A percentile compares a stretch with the other conserved stretches of the same genome.
phyloP scores from a whole-genome alignment of 2,329 filamentous ascomycete species.

The Fusarium floridanum region DNA sequence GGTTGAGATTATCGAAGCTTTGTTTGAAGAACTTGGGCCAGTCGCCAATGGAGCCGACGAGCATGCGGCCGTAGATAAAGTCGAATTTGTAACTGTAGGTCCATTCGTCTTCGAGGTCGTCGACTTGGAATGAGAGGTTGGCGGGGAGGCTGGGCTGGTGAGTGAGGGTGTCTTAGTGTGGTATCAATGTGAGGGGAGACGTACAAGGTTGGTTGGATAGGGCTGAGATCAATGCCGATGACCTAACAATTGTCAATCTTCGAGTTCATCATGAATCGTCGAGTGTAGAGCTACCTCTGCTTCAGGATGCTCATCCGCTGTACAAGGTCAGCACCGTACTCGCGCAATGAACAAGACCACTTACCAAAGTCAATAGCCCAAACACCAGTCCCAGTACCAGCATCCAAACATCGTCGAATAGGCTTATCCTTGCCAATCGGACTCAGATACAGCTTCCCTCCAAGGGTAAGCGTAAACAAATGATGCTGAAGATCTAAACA shows the following conservation, averaged over 20 bases:
- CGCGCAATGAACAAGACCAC: background rate
- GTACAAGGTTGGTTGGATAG: constrained; percentile 56
- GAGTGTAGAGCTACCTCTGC: constrained; percentile 36
- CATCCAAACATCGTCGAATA: constrained; percentile 55
- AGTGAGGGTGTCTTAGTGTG: background rate
- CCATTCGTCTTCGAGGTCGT: constrained; percentile 59
- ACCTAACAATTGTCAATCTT: constrained; percentile 37
- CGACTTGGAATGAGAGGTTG: constrained; percentile 63
- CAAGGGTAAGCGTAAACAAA: constrained; percentile 50
- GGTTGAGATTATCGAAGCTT: constrained; percentile 53
- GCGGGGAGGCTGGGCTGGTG: constrained; percentile 55
- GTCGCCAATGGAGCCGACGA: constrained; percentile 53
- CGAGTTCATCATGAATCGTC: background rate
- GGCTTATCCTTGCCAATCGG: constrained; percentile 43
- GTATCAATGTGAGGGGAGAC: background rate
- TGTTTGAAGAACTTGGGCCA: constrained; percentile 54
- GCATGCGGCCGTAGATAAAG: constrained; percentile 56
- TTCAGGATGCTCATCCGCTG: constrained; percentile 49
- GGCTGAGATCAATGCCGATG: constrained; percentile 58
- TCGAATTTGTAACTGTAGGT: constrained; percentile 55
- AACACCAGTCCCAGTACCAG: constrained; percentile 63
- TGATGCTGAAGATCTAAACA: constrained; percentile 53
- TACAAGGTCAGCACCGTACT: constrained; percentile 1
- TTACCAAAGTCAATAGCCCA: constrained; percentile 61
- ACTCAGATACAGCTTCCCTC: constrained; percentile 46